Base-by-base conservation (phyloP, 2,329 filamentous ascomycete species). In the Ceratocystis papillata region DNA sequence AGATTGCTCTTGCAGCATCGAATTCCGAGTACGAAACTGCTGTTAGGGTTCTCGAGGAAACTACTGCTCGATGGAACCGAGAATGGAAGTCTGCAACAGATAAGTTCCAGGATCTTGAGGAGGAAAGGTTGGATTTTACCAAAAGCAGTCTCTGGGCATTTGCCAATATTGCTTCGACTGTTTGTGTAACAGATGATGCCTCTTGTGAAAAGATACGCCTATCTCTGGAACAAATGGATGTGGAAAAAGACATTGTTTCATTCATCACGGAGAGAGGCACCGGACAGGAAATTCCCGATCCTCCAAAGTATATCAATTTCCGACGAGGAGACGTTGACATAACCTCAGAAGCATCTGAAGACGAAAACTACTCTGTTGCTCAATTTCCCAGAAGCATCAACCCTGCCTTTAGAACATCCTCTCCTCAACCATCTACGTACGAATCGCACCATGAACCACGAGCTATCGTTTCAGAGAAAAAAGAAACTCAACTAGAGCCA, bases 111-210 rank as follows among this genome's bases (percentile, higher is more conserved):
- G 95, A 99, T 72, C 83, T 99, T 12, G 94, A 99, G 77, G 95
- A 99, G 75, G 94, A 99, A 77, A 84, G 94, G 55, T 82, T 99
- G 48, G 94, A 99, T 76, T 99, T 96, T 74, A 92, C 91, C 70
- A 99, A 97, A 80, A 96, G 89, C 77, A 97, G 94, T 73, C 80
- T 99, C 6, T 99, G 94, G 95, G 93, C 87, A 15, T 99, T 97
- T 77, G 93, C 94, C 66, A 99, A 99, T 74, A 91, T 99, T 71
- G 86, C 94, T 0, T 97, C 93, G 0, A 97, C 93, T 0, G 94
- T 97, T 10, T 99, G 94, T 73, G 94, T 99, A 61, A 97, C 92
- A 74, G 94, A 99, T 72, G 94, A 99, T 77, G 85, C 89, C 69
- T 94, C 93, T 1, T 99, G 93, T 75, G 95, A 99, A 76, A 97